Conservation (phyloP, 345 rosid genomes). For the Linum lewisii region DNA sequence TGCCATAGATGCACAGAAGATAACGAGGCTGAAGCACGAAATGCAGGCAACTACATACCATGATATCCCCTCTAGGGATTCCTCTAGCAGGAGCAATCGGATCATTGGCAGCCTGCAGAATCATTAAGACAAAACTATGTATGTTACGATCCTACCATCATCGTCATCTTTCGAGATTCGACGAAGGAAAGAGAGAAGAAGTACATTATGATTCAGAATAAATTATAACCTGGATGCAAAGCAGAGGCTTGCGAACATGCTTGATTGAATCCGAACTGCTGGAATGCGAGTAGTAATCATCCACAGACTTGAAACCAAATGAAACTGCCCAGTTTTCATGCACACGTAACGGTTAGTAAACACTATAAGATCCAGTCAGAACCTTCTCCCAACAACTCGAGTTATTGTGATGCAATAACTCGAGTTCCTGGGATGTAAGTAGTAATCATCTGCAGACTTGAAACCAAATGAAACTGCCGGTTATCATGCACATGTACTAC, state of each 20-base stretch:
- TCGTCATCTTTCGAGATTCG: no score
- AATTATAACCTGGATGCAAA: slow-evolving; percentile 71
- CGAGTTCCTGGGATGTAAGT: slow-evolving; percentile 72
- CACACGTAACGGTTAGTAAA: no score
- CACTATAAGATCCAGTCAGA: no score
- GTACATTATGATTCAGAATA: background rate
- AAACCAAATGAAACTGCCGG: slow-evolving; percentile 84
- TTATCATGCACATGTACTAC: slow-evolving; percentile 3
- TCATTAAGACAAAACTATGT: background rate
- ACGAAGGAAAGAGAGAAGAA: no score
- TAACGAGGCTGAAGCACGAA: no score
- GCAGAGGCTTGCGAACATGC: slow-evolving; percentile 54
- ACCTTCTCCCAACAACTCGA: no score
- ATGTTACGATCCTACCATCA: background rate
- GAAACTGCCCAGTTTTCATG: slow-evolving; percentile 44
- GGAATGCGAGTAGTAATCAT: slow-evolving; percentile 76
- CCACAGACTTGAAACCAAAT: slow-evolving; percentile 86
- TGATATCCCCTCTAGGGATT: slow-evolving; percentile 76
- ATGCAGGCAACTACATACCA: slow-evolving; percentile 33
- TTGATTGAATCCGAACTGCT: slow-evolving; percentile 74
- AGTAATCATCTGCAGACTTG: slow-evolving; percentile 84
- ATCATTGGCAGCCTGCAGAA: slow-evolving; percentile 69
- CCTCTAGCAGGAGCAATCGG: slow-evolving; percentile 85
- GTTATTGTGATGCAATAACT: no score
- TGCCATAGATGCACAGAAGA: no score